Evolutionary conservation across 768 basidiomycete genomes (phyloP).

Genomic region (Albatrellus ellisii): DNA sequence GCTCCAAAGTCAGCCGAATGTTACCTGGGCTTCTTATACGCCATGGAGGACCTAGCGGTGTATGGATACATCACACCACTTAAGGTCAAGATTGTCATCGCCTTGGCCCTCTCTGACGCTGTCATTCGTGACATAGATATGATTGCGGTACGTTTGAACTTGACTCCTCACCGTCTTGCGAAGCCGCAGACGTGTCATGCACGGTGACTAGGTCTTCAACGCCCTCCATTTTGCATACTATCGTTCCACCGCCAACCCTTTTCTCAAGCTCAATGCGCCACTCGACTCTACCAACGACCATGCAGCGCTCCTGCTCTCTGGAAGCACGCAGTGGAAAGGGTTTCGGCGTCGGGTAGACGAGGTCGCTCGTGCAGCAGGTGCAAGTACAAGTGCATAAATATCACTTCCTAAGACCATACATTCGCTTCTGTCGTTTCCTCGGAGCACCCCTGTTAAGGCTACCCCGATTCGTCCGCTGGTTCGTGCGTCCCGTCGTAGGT

Average conservation of each 20-base stretch:
- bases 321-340: slow-evolving; percentile 52
- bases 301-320: slow-evolving; percentile 41
- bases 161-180: background rate
- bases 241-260: slow-evolving; percentile 73
- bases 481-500: no score
- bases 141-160: slow-evolving; percentile 38
- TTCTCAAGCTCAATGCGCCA: slow-evolving; percentile 50
- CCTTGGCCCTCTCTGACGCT: slow-evolving; percentile 67
- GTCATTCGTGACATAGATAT: slow-evolving; percentile 75
- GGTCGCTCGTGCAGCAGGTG: slow-evolving; percentile 48
- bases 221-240: slow-evolving; percentile 82
- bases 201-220: slow-evolving; percentile 56
- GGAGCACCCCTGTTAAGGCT: no score
- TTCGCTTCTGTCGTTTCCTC: no score
- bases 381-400: slow-evolving; percentile 11
- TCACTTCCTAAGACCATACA: slow-evolving; percentile 10
- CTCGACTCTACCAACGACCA: slow-evolving; percentile 37
- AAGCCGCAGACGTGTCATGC: no score
- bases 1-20: slow-evolving; percentile 52
- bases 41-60: slow-evolving; percentile 88
- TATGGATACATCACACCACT: slow-evolving; percentile 87
- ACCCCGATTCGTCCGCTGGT: no score
- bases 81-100: slow-evolving; percentile 78
- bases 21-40: slow-evolving; percentile 76
- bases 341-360: slow-evolving; percentile 67